Conservation (phyloP, 768 basidiomycete species). For the Podaxis carcinomalis region DNA sequence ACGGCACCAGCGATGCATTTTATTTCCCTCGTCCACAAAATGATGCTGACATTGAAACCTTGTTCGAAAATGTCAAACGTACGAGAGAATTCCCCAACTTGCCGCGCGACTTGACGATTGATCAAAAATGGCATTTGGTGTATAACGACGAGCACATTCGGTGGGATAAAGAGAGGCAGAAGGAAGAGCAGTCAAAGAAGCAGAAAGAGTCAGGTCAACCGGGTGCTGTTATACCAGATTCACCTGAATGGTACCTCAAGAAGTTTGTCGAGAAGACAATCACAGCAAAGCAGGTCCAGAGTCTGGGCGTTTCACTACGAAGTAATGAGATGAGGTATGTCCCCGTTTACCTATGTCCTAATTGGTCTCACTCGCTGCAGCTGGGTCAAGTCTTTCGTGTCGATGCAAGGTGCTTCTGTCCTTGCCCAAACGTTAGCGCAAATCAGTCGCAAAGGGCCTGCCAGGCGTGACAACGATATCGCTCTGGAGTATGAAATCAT, state of each 20-base stretch:
- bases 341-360: neutral
- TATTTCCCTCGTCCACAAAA: slow-evolving; percentile 71
- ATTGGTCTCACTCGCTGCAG: slow-evolving; percentile 33
- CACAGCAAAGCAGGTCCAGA: slow-evolving; percentile 73
- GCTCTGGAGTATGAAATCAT: slow-evolving; percentile 82
- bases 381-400: slow-evolving; percentile 78
- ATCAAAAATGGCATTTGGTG: slow-evolving; percentile 92
- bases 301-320: slow-evolving; percentile 72
- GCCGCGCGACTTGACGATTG: slow-evolving; percentile 64
- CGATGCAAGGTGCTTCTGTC: slow-evolving; percentile 78
- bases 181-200: slow-evolving; percentile 57
- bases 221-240: slow-evolving; percentile 57
- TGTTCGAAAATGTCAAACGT: slow-evolving; percentile 76
- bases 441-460: slow-evolving; percentile 63
- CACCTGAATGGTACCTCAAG: slow-evolving; percentile 91
- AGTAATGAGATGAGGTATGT: slow-evolving; percentile 77
- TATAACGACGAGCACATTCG: slow-evolving; percentile 76
- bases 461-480: slow-evolving; percentile 63
- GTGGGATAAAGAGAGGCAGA: slow-evolving; percentile 68
- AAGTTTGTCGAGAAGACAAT: slow-evolving; percentile 87
- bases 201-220: slow-evolving; percentile 41
- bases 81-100: slow-evolving; percentile 63
- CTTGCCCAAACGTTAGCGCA: slow-evolving; percentile 75
- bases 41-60: slow-evolving; percentile 71
- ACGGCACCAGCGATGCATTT: slow-evolving; percentile 48